phyloP scores from a whole-genome alignment of 345 rosid genomes.

The Lepidium aucheri region DNA sequence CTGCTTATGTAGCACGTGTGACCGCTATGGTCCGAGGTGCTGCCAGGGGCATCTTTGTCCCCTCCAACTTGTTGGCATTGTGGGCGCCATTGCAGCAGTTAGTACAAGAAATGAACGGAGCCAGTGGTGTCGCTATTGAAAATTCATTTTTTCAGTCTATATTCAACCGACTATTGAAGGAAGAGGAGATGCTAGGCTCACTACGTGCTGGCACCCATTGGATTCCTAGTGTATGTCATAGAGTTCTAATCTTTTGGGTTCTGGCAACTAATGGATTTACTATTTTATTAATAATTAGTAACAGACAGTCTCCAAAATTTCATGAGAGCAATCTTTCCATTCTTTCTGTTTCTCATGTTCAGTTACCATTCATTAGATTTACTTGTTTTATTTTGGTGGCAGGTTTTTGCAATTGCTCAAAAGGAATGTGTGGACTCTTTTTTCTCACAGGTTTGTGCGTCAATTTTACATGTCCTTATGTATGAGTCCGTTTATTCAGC shows the following conservation, averaged over 20 bases:
- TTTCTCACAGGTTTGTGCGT: slow-evolving; percentile 72
- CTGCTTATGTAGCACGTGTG: slow-evolving; percentile 90
- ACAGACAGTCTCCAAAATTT: neutral
- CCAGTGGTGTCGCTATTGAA: slow-evolving; percentile 71
- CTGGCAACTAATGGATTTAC: neutral
- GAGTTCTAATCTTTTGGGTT: slow-evolving; percentile 1
- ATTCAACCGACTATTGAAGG: slow-evolving; percentile 73
- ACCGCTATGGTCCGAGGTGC: slow-evolving; percentile 95
- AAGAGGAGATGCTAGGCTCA: slow-evolving; percentile 81
- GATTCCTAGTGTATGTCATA: slow-evolving; percentile 79
- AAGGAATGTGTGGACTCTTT: slow-evolving; percentile 87
- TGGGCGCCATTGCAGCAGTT: slow-evolving; percentile 78
- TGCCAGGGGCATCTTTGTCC: slow-evolving; percentile 81
- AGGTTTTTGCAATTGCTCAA: slow-evolving; percentile 90
- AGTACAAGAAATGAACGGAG: slow-evolving; percentile 87
- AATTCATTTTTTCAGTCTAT: slow-evolving; percentile 79
- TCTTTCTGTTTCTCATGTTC: slow-evolving; percentile 8
- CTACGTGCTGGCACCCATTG: slow-evolving; percentile 96
- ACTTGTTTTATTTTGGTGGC: slow-evolving; percentile 17
- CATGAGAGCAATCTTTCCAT: neutral
- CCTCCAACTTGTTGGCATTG: slow-evolving; percentile 61
- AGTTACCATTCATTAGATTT: neutral
- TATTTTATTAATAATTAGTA: neutral
- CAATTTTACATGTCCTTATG: neutral
- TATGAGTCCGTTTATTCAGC: neutral